These are phyloP conservation scores for Saccharomyces hybrid DNA, from an alignment of 1,139 yeast genomes.

Conservation along the genomic window DNA sequence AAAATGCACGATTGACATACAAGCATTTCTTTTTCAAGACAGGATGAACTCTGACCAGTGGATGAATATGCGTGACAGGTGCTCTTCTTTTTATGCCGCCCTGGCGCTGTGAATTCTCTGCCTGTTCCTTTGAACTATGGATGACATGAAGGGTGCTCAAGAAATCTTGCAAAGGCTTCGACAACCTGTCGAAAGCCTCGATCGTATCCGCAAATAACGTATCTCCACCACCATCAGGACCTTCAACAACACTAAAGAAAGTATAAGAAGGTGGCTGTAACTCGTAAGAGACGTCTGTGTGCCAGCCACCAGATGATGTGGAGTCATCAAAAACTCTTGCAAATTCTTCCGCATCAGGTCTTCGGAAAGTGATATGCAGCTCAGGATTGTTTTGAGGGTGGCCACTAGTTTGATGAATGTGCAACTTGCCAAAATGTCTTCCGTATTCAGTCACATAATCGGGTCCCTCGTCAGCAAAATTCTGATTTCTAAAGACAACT, in stretches of 20 bases:
- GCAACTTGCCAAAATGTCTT: constrained; percentile 57
- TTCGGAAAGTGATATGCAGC: constrained; percentile 53
- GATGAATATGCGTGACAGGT: constrained; percentile 54
- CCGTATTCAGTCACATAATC: constrained; percentile 48
- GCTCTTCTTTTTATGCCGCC: constrained; percentile 61
- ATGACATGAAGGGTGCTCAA: constrained; percentile 51
- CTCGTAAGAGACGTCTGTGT: constrained; percentile 65
- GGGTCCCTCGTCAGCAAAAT: constrained; percentile 51
- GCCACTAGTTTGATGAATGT: constrained; percentile 68
- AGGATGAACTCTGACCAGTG: constrained; percentile 61
- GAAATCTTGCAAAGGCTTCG: constrained; percentile 50
- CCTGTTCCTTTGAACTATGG: constrained; percentile 67
- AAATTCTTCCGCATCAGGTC: constrained; percentile 37
- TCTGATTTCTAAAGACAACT: constrained; percentile 43
- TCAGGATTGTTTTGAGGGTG: constrained; percentile 54
- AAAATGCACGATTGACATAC: constrained; percentile 53
- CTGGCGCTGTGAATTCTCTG: constrained; percentile 41
- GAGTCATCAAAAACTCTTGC: constrained; percentile 34
- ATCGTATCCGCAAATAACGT: constrained; percentile 59
- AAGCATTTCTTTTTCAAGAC: constrained; percentile 55
- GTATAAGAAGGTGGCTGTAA: constrained; percentile 64
- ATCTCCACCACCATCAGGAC: constrained; percentile 65
- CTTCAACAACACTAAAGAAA: constrained; percentile 50
- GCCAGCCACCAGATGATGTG: constrained; percentile 43
- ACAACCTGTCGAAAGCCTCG: constrained; percentile 61